Base-by-base conservation (phyloP, 31 red algal species). In the Odonthalia washingtoniensis region DNA sequence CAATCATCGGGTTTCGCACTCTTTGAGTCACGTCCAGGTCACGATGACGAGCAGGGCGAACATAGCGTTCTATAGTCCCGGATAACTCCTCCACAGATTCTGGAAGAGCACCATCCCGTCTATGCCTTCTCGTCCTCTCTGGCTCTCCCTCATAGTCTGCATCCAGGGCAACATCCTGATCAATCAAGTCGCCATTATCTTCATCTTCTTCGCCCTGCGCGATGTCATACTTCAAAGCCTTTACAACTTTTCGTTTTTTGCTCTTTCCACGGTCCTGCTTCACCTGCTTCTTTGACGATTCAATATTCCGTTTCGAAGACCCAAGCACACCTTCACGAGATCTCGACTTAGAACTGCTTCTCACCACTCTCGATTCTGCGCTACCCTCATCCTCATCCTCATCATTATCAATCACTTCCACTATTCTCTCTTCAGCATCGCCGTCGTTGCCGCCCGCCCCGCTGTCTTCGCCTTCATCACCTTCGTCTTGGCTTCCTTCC, bases 371-470 rank as follows among this genome's bases (percentile, higher is more conserved):
- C 4, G 18, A 24, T 40, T 62, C 74, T 27, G 46, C 37, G 2
- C 40, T 30, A 46, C 46, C 61, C 66, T 87, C 82, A 57, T 75
- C 90, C 46, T 75, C 77, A 9, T 92, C 82, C 3, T 75, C 80
- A 18, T 80, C 81, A 38, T 46, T 72, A 40, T 60, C 30, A 32
- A 31, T 80, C 70, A 52, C 27, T n/a, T 75, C 40, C 40, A 16
- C 44, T 6, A 3, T 33, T 35, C 69, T 34, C 21, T 0, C 57
- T 24, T 5, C 65, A 18, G 4, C 36, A 34, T 75, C 65, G 24
- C 34, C 41, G 52, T 73, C 16, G 63, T n/a, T n/a, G 5, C 0
- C 5, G 28, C 72, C 40, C 40, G 6, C 6, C 43, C 42, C 64
- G 40, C 74, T 72, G 66, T 80, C 63, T 40, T 79, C 85, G n/a